Conservation (phyloP, 2,329 filamentous ascomycete genomes). For the Escovopsis sp. region DNA sequence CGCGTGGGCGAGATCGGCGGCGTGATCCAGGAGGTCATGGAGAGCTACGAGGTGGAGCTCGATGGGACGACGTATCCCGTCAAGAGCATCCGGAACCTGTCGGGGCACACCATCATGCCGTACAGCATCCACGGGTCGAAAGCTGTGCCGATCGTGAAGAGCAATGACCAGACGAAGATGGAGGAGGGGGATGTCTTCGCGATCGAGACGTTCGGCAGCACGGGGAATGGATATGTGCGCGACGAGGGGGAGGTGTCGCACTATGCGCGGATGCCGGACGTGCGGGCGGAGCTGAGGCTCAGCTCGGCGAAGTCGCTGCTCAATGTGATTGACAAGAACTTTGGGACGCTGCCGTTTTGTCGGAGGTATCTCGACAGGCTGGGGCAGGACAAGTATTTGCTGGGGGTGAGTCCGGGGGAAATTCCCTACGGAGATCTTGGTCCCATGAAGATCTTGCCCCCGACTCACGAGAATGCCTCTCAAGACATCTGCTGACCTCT, state of each 20-base stretch:
- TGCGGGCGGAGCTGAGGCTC: constrained; percentile 58
- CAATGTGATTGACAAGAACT: constrained; percentile 90
- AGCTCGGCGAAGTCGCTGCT: constrained; percentile 74
- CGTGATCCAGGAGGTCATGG: constrained; percentile 80
- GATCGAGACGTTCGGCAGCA: constrained; percentile 91
- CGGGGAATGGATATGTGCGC: constrained; percentile 72
- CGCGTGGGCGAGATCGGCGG: constrained; percentile 74
- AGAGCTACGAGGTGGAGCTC: constrained; percentile 79
- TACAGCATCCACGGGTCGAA: constrained; percentile 88
- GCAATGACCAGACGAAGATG: constrained; percentile 83
- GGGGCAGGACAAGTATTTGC: constrained; percentile 87
- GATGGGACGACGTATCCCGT: constrained; percentile 64
- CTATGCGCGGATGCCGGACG: constrained; percentile 63
- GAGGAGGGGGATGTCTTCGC: constrained; percentile 92
- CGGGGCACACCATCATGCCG: constrained; percentile 77
- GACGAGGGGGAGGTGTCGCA: constrained; percentile 86
- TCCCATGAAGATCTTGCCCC: not conserved
- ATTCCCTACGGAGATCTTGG: too few relatives aligned
- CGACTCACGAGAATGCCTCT: too few relatives aligned
- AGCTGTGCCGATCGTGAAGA: constrained; percentile 87
- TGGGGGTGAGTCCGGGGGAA: constrained; percentile 68
- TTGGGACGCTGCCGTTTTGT: constrained; percentile 83
- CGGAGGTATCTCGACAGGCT: constrained; percentile 79
- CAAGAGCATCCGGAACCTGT: constrained; percentile 76
- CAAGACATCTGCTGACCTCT: constrained; percentile 3